Percentiles rank a stretch among this genome's conserved stretches.
Conservation (phyloP, 2,329 filamentous ascomycete genomes). For the Coniochaeta ligniaria region DNA sequence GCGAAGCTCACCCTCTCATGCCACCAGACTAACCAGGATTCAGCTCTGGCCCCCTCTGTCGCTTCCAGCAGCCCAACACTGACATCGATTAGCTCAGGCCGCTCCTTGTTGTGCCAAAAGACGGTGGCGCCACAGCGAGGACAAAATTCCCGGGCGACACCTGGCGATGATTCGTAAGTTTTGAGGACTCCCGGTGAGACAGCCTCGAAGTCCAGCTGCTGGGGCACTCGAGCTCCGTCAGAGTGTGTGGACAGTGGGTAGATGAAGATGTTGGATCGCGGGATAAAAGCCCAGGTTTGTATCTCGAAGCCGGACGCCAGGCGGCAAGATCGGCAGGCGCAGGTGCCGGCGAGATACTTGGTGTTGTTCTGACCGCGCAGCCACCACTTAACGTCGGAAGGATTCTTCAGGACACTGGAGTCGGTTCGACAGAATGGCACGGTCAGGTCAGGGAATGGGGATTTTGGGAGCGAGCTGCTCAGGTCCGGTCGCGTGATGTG, state of each 20-base stretch:
- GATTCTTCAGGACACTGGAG: slow-evolving; percentile 27
- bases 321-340: slow-evolving; percentile 56
- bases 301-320: slow-evolving; percentile 54
- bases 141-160: slow-evolving; percentile 55
- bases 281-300: slow-evolving; percentile 60
- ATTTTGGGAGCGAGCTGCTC: slow-evolving; percentile 33
- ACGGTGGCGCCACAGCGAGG: slow-evolving; percentile 53
- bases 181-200: slow-evolving; percentile 36
- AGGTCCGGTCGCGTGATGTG: slow-evolving; percentile 47
- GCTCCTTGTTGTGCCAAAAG: slow-evolving; percentile 50
- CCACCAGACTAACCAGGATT: slow-evolving; percentile 57
- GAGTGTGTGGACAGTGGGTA: slow-evolving; percentile 21
- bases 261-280: slow-evolving; percentile 44
- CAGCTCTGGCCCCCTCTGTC: slow-evolving; percentile 43
- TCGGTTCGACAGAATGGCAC: slow-evolving; percentile 33
- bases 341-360: slow-evolving; percentile 53
- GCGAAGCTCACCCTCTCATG: slow-evolving; percentile 49
- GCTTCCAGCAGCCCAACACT: slow-evolving; percentile 51
- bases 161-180: slow-evolving; percentile 45
- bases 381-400: slow-evolving; percentile 51
- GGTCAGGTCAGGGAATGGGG: slow-evolving; percentile 46
- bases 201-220: slow-evolving; percentile 25
- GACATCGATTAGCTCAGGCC: slow-evolving; percentile 54
- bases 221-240: slow-evolving; percentile 1
- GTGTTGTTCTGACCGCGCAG: slow-evolving; percentile 33